A percentile compares a stretch with the other conserved stretches of the same genome.
These are phyloP conservation scores for Paxillus involutus DNA, from an alignment of 768 basidiomycete genomes.

Conservation along the genomic window DNA sequence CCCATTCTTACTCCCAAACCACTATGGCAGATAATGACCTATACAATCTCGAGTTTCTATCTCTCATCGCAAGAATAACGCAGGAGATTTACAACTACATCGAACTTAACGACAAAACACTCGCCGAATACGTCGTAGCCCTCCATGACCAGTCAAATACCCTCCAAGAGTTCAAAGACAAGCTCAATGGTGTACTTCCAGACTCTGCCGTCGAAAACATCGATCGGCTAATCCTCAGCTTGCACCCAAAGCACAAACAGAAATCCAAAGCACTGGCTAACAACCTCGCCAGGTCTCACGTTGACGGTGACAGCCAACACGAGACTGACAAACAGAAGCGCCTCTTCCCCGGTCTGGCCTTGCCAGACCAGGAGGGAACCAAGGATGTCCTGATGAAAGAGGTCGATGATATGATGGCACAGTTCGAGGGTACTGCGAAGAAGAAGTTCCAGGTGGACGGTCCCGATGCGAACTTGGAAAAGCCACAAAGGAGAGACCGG, in stretches of 20 bases:
- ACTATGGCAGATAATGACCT: constrained; percentile 74
- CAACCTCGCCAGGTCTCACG: constrained; percentile 34
- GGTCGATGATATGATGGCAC: constrained; percentile 85
- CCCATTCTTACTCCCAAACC: constrained; percentile 1
- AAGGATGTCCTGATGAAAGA: constrained; percentile 87
- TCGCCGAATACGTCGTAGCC: constrained; percentile 93
- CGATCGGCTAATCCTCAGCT: constrained; percentile 89
- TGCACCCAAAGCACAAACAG: constrained; percentile 97
- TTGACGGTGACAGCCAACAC: constrained; percentile 28
- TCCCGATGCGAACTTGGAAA: constrained; percentile 47
- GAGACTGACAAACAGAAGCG: constrained; percentile 80
- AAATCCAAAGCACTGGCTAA: constrained; percentile 39
- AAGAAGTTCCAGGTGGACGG: constrained; percentile 47
- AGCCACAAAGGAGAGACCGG: constrained; percentile 58
- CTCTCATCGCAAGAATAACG: constrained; percentile 86
- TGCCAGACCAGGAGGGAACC: constrained; percentile 66
- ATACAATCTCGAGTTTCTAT: constrained; percentile 91
- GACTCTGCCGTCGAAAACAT: constrained; percentile 90
- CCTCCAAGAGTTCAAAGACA: constrained; percentile 76
- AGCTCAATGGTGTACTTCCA: constrained; percentile 79
- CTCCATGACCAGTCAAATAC: constrained; percentile 85
- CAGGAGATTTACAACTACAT: constrained; percentile 91
- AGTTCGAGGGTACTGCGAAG: constrained; percentile 67
- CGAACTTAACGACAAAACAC: constrained; percentile 83
- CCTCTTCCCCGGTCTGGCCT: constrained; percentile 86